phyloP scores from a whole-genome alignment of 2,329 filamentous ascomycete genomes.

The Aplosporella prunicola region DNA sequence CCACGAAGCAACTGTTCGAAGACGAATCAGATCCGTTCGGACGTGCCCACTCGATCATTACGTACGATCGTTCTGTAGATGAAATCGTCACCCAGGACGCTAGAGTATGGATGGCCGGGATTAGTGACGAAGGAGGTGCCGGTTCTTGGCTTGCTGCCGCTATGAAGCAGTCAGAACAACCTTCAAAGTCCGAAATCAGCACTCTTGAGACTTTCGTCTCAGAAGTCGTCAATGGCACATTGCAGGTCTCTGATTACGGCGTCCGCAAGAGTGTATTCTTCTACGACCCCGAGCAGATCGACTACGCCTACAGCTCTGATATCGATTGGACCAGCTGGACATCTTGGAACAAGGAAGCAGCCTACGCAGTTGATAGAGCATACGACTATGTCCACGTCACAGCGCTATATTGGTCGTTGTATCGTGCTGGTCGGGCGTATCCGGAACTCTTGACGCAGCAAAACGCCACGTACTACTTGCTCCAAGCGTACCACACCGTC shows the following conservation, averaged over 20 bases:
- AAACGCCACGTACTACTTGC: slow-evolving; percentile 47
- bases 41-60: slow-evolving; percentile 47
- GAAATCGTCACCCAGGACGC: slow-evolving; percentile 35
- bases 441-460: slow-evolving; percentile 34
- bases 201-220: slow-evolving; percentile 48
- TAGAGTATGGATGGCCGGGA: slow-evolving; percentile 49
- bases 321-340: slow-evolving; percentile 44
- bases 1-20: slow-evolving; percentile 44
- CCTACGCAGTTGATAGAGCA: slow-evolving; percentile 41
- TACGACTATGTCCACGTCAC: slow-evolving; percentile 52
- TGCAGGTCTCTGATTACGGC: slow-evolving; percentile 40
- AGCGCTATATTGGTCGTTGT: slow-evolving; percentile 49
- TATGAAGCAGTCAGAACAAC: slow-evolving; percentile 47
- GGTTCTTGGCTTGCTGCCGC: slow-evolving; percentile 47
- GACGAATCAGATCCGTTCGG: slow-evolving; percentile 45
- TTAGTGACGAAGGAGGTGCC: slow-evolving; percentile 51
- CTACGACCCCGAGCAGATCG: slow-evolving; percentile 39
- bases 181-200: slow-evolving; percentile 39
- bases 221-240: slow-evolving; percentile 40
- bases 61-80: slow-evolving; percentile 38
- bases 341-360: slow-evolving; percentile 41
- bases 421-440: slow-evolving; percentile 44
- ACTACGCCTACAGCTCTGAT: slow-evolving; percentile 35
- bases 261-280: slow-evolving; percentile 50
- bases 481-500: slow-evolving; percentile 45